Conservation (phyloP, 73 alveolate species). For the Symbiodinium natans region DNA sequence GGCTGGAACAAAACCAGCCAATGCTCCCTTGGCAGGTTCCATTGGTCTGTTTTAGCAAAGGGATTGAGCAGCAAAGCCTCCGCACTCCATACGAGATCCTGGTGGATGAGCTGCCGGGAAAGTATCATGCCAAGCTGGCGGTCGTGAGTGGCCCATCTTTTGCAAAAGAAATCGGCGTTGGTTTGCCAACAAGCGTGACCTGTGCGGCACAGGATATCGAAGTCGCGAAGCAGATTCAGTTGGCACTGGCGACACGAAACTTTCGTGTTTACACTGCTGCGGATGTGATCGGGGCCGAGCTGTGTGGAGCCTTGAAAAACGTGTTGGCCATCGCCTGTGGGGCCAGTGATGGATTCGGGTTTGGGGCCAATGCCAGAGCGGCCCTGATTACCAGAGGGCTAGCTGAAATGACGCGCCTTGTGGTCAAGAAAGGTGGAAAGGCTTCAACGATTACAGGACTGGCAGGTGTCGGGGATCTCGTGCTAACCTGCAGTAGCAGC, state of each 20-base stretch:
- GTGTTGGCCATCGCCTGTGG: conserved; percentile 96
- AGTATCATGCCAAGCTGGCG: conserved; percentile 94
- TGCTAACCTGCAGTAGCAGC: conserved; percentile 94
- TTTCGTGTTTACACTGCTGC: conserved; percentile 95
- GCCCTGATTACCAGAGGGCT: conserved; percentile 95
- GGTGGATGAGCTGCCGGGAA: conserved; percentile 94
- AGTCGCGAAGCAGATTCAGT: conserved; percentile 91
- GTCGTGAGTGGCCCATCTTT: conserved; percentile 96
- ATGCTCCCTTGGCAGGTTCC: conserved; percentile 94
- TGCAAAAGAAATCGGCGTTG: conserved; percentile 95
- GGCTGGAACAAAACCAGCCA: conserved; percentile 93
- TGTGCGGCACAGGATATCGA: conserved; percentile 94
- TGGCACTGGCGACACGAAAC: conserved; percentile 93
- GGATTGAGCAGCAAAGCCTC: conserved; percentile 93
- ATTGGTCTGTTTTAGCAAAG: conserved; percentile 95
- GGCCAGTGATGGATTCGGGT: conserved; percentile 95
- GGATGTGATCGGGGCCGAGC: conserved; percentile 96
- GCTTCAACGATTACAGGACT: conserved; percentile 95
- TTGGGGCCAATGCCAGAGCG: conserved; percentile 95
- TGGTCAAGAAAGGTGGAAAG: conserved; percentile 94
- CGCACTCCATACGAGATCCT: conserved; percentile 82
- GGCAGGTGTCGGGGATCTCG: conserved; percentile 96
- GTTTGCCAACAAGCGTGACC: conserved; percentile 87
- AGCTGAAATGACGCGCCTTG: conserved; percentile 94
- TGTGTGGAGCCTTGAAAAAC: conserved; percentile 96